Evolutionary conservation across 176 grass and related monocot species (phyloP), one percentile per base, ranked within the genome.

Genomic region (Olyra latifolia): DNA sequence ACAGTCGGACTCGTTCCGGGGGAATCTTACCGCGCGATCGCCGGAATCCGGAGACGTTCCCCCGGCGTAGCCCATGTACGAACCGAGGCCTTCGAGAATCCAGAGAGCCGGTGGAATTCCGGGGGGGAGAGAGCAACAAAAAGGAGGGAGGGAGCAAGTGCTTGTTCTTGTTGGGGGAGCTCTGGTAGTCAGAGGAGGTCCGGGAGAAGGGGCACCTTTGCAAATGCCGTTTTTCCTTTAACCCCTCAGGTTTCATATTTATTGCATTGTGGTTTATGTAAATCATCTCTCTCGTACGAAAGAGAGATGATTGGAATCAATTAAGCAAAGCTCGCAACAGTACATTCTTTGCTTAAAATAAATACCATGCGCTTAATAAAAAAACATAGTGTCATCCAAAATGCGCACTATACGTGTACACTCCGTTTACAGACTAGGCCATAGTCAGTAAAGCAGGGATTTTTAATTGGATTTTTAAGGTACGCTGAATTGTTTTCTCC

Each of bases 51-150:
- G 72, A 1, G 71, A 42, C 40, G 66, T 39, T 5, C 77, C 71
- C 8, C 45, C 64, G 56, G 72, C 28, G 47, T 14, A 76, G 28
- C 85, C 78, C 87, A 89, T 89, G 47, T 4, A 27, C 82, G 82
- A 71, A 10, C 76, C 82, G 82, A 65, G 81, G 77, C 62, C 24
- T 44, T 62, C 43, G 61, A 35, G 29, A 45, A 29, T 22, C 2
- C 40, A 83, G 80, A 40, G 68, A 63, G 25, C 39, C 28, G 14
- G 0, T 16, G 45, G 44, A 61, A 88, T 62, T 74, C n/a, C 68
- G 14, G 29, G 14, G 66, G 6, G 23, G 46, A 50, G 74, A 62
- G 49, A n/a, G n/a, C n/a, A n/a, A n/a, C n/a, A n/a, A n/a, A n/a
- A n/a, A n/a, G 1, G n/a, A 13, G 6, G 1, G 13, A 47, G 43